Evolutionary conservation across 805 yeast species (phyloP), one percentile per base, ranked within the genome.

Genomic region (Komagataella ulmi): DNA sequence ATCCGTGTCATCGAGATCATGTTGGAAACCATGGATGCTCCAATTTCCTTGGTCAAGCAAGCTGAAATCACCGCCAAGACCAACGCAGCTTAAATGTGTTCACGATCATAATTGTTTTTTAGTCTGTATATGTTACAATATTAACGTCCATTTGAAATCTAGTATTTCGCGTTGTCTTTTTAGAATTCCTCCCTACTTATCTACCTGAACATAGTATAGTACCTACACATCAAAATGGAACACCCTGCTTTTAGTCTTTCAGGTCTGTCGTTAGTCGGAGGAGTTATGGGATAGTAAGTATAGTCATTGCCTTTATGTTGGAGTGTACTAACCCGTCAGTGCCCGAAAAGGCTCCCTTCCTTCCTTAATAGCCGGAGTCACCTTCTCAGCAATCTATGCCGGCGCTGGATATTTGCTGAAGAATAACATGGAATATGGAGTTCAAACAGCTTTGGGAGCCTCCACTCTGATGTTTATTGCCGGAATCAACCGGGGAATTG

Each of bases 371-470:
- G 96, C 91, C 1, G 97, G 97, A 45, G 56, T 77, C 7, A 66
- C 80, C 1, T 70, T 85, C 55, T 73, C 85, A 12, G 70, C 76
- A 2, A 61, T 79, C 24, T 85, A 76, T 62, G 85, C 84, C n/a
- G 61, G 71, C 53, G 82, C 88, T 2, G 91, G 95, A 17, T 86
- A 88, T 66, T 72, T 90, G 57, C 69, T 88, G 55, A 75, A 78
- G 56, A 69, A 81, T 51, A 86, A 88, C 63, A 81, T 79, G 54
- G 89, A 86, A 61, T 79, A 78, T 67, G 97, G 97, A 47, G 73
- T 90, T 56, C 90, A 86, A 63, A 63, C 85, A 17, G 96, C 96
- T 0, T 68, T 89, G 52, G 84, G 81, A 10, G 77, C 90, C 1
- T 83, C 95, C 4, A 58, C 80, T 1, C 60, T 85, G 17, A 74